Base-by-base conservation (phyloP, 345 rosid species). In the Camelina hispida region DNA sequence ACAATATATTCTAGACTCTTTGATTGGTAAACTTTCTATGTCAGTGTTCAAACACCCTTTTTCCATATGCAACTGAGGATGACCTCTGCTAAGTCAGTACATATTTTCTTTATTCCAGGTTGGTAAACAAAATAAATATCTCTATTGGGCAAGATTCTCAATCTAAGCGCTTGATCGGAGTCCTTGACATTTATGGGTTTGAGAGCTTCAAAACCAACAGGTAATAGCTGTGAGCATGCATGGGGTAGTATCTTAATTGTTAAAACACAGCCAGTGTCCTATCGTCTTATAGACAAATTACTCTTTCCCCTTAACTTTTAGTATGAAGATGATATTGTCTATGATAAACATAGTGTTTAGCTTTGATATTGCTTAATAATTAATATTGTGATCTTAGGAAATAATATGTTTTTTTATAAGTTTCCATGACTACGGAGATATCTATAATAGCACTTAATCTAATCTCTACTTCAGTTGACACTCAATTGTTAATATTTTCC, bases 111-210 rank as follows among this genome's bases (percentile, higher is more conserved):
- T 71, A 28, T 46, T 77, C 57, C 86, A 92, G 98, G 98, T 79
- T 93, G 88, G 96, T 93, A 20, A 82, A 86, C 72, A 90, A 88
- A 80, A 90, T 90, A 61, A 88, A 90, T 74, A 59, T 65, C 43
- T 87, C 96, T 73, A 85, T 88, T 48, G 96, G 93, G 72, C 96
- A 90, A 81, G 91, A 90, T 83, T 80, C 89, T 69, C 46, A 75
- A 18, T 93, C 96, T 18, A 81, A 80, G 62, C 84, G 80, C 81
- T 78, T 83, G 80, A 93, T 93, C 52, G 96, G 98, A 68, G 87
- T 91, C 80, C 93, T 91, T 77, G 96, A 91, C 87, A 91, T 90
- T 51, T 91, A 91, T 84, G 98, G 93, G 69, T 93, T 94, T 51
- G 98, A 94, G 77, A 94, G 98, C 85, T 94, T 94, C 77, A 67